Conservation (phyloP, 768 basidiomycete species). For the Tulasnella sp. region DNA sequence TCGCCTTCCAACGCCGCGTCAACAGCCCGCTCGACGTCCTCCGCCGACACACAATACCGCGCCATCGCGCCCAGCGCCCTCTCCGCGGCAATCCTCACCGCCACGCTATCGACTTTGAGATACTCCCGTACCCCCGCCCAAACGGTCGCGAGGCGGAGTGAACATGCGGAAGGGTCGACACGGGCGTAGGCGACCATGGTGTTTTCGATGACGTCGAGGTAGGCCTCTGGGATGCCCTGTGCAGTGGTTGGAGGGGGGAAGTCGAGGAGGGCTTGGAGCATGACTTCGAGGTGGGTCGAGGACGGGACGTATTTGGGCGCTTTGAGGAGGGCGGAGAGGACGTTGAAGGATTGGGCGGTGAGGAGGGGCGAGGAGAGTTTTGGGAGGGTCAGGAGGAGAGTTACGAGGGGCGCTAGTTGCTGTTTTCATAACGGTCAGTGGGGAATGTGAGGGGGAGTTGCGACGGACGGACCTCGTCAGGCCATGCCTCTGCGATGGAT, state of each 20-base stretch:
- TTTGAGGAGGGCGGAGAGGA: slow-evolving; percentile 67
- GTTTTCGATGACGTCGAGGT: slow-evolving; percentile 65
- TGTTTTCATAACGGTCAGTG: slow-evolving; percentile 25
- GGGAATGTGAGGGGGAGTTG: slow-evolving; percentile 41
- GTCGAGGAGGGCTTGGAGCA: slow-evolving; percentile 55
- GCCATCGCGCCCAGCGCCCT: slow-evolving; percentile 47
- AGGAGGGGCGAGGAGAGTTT: slow-evolving; percentile 82
- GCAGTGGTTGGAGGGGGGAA: slow-evolving; percentile 63
- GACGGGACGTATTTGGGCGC: slow-evolving; percentile 27
- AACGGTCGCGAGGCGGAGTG: slow-evolving; percentile 43
- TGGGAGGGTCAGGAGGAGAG: slow-evolving; percentile 65
- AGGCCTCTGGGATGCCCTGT: slow-evolving; percentile 52
- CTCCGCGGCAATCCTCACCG: slow-evolving; percentile 50
- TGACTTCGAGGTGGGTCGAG: slow-evolving; percentile 37
- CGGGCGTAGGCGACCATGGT: slow-evolving; percentile 53
- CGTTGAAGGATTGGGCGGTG: slow-evolving; percentile 74
- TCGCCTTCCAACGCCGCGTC: slow-evolving; percentile 30
- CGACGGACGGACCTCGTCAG: slow-evolving; percentile 40
- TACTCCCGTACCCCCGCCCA: slow-evolving; percentile 71
- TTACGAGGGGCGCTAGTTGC: slow-evolving; percentile 59
- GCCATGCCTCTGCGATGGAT: slow-evolving; percentile 36
- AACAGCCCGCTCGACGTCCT: slow-evolving; percentile 36
- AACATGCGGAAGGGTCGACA: slow-evolving; percentile 38
- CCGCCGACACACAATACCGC: slow-evolving; percentile 55
- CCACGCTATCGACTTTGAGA: slow-evolving; percentile 53